These are phyloP conservation scores for Polytrichum formosum DNA, from an alignment of 225 moss, liverwort and hornwort genomes.

Conservation along the genomic window DNA sequence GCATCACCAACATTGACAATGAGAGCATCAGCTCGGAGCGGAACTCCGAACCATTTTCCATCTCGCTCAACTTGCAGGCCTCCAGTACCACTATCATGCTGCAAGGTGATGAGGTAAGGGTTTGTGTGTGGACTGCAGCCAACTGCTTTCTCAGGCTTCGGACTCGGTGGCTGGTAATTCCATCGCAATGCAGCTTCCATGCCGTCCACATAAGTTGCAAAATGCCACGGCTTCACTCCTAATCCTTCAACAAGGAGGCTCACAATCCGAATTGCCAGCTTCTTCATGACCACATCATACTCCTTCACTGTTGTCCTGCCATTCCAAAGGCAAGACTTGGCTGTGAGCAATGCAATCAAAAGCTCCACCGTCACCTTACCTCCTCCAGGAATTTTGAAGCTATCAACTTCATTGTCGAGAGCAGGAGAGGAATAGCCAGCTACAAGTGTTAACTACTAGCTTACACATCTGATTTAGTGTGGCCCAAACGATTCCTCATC, in stretches of 20 bases:
- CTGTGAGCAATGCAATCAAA: too few species aligned
- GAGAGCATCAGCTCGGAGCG: conserved; percentile 30
- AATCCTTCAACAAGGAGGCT: conserved; percentile 32
- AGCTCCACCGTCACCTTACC: too few species aligned
- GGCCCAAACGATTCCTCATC: too few species aligned
- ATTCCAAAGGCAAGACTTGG: background rate
- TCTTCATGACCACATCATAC: conserved; percentile 39
- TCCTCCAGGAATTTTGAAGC: too few species aligned
- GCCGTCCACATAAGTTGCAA: conserved; percentile 30
- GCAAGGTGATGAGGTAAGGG: conserved; percentile 38
- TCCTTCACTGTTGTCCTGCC: conserved; percentile 21
- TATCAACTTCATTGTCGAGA: too few species aligned
- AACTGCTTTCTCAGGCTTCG: conserved; percentile 46
- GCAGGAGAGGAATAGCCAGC: too few species aligned
- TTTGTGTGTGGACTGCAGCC: conserved; percentile 39
- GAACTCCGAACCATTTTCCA: conserved; percentile 32
- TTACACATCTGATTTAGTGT: too few species aligned
- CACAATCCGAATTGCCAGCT: conserved; percentile 37
- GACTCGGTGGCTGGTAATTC: conserved; percentile 52
- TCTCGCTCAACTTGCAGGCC: conserved; percentile 39
- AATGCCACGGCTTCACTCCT: conserved; percentile 41
- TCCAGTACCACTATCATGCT: conserved; percentile 42
- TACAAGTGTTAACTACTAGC: too few species aligned
- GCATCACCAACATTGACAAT: conserved; percentile 46
- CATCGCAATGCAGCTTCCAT: conserved; percentile 37